phyloP scores from a whole-genome alignment of 306 rosid species.

The Cucurbita pepo region DNA sequence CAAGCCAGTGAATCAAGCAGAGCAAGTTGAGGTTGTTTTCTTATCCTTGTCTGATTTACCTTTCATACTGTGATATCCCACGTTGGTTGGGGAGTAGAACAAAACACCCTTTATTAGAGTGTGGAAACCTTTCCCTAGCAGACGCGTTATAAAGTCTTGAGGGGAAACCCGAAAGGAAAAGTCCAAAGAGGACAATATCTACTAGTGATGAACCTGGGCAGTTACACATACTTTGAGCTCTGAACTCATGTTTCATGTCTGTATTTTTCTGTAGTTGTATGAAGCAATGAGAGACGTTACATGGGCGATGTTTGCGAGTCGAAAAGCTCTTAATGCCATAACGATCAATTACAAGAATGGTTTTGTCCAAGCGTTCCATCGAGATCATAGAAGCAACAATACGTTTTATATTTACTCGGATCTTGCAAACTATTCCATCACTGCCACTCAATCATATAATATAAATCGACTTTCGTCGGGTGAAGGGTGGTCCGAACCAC shows the following conservation, averaged over 20 bases:
- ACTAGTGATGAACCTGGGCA: no score
- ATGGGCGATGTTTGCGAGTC: conserved; percentile 82
- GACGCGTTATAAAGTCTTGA: no score
- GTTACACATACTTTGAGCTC: not conserved
- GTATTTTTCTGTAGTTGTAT: conserved; percentile 63
- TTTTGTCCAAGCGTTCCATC: conserved; percentile 91
- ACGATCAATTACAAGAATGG: conserved; percentile 84
- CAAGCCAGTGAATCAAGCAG: conserved; percentile 71
- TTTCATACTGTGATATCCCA: not conserved
- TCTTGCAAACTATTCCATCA: conserved; percentile 72
- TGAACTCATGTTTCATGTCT: conserved; percentile 7
- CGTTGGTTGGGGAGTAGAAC: no score
- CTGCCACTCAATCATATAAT: conserved; percentile 19
- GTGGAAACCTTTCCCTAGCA: no score
- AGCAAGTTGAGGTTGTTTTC: conserved; percentile 77
- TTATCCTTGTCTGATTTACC: not conserved
- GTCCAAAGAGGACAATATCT: no score
- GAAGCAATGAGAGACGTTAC: conserved; percentile 79
- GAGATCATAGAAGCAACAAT: conserved; percentile 73
- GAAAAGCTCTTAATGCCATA: conserved; percentile 81
- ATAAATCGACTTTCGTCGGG: conserved; percentile 21
- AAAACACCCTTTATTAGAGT: no score
- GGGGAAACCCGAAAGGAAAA: no score
- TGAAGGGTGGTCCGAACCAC: conserved; percentile 46
- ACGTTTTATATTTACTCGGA: conserved; percentile 89